Percentiles rank a stretch among this genome's conserved stretches.
phyloP scores from a whole-genome alignment of 305 asterid genomes.

The Fraxinus ornus region DNA sequence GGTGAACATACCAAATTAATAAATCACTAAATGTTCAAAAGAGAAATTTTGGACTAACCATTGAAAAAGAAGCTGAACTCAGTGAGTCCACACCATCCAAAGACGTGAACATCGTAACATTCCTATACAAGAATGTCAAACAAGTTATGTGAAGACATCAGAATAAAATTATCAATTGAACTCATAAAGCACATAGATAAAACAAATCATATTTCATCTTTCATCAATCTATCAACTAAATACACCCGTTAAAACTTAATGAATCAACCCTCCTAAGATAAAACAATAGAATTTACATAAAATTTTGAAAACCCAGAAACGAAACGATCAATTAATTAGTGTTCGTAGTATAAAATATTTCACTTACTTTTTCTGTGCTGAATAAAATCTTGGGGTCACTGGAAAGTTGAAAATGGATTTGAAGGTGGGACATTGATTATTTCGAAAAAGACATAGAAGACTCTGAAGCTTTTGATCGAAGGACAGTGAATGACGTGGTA shows the following conservation, averaged over 20 bases:
- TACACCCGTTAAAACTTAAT: conserved; percentile 2
- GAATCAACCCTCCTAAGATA: neutral
- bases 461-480: conserved; percentile 34
- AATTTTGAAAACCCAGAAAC: conserved; percentile 7
- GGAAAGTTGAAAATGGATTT: conserved; percentile 27
- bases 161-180: neutral
- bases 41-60: conserved; percentile 42
- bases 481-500: conserved; percentile 32
- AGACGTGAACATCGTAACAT: conserved; percentile 42
- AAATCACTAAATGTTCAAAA: neutral
- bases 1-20: neutral
- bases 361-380: conserved; percentile 33
- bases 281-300: neutral
- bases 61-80: conserved; percentile 37
- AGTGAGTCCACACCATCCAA: conserved; percentile 54
- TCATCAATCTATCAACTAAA: conserved; percentile 5
- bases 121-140: conserved; percentile 42
- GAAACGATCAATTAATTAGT: neutral
- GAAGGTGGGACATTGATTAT: conserved; percentile 21
- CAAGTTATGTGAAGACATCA: conserved; percentile 20
- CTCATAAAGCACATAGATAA: conserved; percentile 6
- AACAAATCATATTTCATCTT: neutral
- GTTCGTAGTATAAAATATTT: neutral
- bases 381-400: conserved; percentile 24
- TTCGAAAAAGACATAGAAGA: conserved; percentile 17